A percentile compares a stretch with the other conserved stretches of the same genome.
phyloP scores from a whole-genome alignment of 306 rosid genomes.

The Inga oerstediana region DNA sequence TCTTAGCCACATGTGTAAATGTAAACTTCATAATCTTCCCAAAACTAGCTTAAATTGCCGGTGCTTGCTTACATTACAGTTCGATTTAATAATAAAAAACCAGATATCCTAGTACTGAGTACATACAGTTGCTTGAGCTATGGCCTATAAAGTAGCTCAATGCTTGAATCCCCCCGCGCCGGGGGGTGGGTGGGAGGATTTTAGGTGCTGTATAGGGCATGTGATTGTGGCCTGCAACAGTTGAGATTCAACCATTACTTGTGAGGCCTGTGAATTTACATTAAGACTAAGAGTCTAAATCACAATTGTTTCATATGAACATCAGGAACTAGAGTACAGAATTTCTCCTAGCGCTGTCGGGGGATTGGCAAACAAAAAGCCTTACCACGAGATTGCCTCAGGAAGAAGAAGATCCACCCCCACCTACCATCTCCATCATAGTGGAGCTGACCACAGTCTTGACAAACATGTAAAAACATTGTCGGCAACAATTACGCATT shows the following conservation, averaged over 20 bases:
- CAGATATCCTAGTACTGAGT: neutral
- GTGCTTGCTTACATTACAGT: neutral
- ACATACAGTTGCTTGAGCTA: neutral
- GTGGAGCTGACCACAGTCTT: conserved; percentile 53
- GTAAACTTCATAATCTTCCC: neutral
- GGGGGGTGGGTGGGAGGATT: neutral
- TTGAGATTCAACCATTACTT: neutral
- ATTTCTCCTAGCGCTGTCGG: neutral
- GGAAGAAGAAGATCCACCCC: conserved; percentile 26
- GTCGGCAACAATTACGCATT: conserved; percentile 62
- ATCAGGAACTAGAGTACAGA: neutral
- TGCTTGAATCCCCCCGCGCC: neutral
- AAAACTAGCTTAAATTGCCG: neutral
- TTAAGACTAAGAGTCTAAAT: neutral
- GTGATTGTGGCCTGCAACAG: neutral
- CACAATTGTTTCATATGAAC: neutral
- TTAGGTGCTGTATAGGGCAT: neutral
- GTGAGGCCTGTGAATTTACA: neutral
- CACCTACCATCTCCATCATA: conserved; percentile 43
- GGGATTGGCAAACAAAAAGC: neutral
- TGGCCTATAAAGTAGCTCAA: neutral
- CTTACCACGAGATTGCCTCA: neutral
- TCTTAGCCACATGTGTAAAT: neutral
- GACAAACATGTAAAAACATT: conserved; percentile 61
- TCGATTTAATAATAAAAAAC: neutral